Evolutionary conservation across 1,284 basidiomycete genomes (phyloP).

Genomic region (Vanrija humicola): DNA sequence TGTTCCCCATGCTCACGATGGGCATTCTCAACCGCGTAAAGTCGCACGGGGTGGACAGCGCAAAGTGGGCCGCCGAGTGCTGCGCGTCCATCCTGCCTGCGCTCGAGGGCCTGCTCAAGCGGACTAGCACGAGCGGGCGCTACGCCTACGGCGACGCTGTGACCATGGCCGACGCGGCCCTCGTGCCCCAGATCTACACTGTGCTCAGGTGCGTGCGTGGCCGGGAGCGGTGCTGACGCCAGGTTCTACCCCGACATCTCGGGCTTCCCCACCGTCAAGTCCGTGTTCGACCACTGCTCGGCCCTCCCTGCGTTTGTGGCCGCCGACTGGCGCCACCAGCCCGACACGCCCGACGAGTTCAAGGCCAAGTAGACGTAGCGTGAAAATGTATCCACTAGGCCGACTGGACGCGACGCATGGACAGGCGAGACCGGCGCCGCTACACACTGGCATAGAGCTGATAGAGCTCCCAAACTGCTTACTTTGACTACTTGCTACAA

Average conservation of each 20-base stretch:
- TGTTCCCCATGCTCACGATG: constrained; percentile 13
- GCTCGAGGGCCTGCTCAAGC: constrained; percentile 9
- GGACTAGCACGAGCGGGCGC: neutral
- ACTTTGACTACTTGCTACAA: too few species aligned
- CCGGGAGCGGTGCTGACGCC: neutral
- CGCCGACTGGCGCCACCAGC: constrained; percentile 20
- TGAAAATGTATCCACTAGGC: neutral
- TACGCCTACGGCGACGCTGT: constrained; percentile 15
- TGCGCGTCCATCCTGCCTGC: neutral
- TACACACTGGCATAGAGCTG: too few species aligned
- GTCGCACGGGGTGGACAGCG: constrained; percentile 3
- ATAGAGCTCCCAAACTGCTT: too few species aligned
- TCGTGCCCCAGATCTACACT: constrained; percentile 16
- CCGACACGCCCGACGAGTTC: constrained; percentile 17
- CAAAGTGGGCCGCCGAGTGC: constrained; percentile 9
- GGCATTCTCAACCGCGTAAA: constrained; percentile 8
- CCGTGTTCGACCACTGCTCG: constrained; percentile 8
- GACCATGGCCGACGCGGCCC: constrained; percentile 12
- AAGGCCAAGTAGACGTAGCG: neutral
- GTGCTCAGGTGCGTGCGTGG: constrained; percentile 4
- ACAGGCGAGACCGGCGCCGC: too few species aligned
- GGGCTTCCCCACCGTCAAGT: constrained; percentile 5
- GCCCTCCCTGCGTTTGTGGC: constrained; percentile 13
- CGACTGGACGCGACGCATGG: too few species aligned
- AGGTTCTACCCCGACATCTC: constrained; percentile 7